Percentiles rank a stretch among this genome's conserved stretches.
phyloP scores from a whole-genome alignment of 768 basidiomycete species.

The Lentinula edodes region DNA sequence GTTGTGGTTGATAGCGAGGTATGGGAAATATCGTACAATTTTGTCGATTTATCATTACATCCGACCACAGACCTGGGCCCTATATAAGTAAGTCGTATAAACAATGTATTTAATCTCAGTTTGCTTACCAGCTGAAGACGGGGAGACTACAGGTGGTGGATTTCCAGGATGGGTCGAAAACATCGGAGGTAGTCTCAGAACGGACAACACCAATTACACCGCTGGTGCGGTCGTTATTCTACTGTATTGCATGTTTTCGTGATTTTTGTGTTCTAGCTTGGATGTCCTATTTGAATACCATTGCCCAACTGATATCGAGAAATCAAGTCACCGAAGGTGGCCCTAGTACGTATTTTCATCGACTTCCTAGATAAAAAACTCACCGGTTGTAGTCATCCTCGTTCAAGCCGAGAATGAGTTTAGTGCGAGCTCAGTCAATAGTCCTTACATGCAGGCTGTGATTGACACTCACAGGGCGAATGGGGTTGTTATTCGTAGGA shows the following conservation, averaged over 20 bases:
- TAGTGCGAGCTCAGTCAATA: conserved; percentile 33
- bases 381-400: conserved; percentile 32
- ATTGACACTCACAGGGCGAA: conserved; percentile 39
- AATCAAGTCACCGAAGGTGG: conserved; percentile 60
- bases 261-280: conserved; percentile 32
- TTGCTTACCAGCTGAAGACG: conserved; percentile 21
- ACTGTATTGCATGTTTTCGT: neutral
- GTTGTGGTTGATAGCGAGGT: conserved; percentile 53
- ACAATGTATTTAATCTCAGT: neutral
- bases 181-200: conserved; percentile 42
- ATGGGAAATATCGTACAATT: neutral
- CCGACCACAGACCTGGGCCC: conserved; percentile 37
- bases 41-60: neutral
- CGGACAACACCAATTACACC: conserved; percentile 43
- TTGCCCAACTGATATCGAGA: conserved; percentile 42
- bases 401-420: conserved; percentile 56
- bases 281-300: conserved; percentile 47
- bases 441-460: conserved; percentile 45
- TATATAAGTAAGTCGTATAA: conserved; percentile 37
- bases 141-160: conserved; percentile 49
- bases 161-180: conserved; percentile 59
- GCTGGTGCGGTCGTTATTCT: neutral
- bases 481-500: conserved; percentile 43
- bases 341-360: conserved; percentile 30
- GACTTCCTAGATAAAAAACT: neutral